These are phyloP conservation scores for Leccinum variicolor DNA, from an alignment of 768 basidiomycete species.

Conservation along the genomic window DNA sequence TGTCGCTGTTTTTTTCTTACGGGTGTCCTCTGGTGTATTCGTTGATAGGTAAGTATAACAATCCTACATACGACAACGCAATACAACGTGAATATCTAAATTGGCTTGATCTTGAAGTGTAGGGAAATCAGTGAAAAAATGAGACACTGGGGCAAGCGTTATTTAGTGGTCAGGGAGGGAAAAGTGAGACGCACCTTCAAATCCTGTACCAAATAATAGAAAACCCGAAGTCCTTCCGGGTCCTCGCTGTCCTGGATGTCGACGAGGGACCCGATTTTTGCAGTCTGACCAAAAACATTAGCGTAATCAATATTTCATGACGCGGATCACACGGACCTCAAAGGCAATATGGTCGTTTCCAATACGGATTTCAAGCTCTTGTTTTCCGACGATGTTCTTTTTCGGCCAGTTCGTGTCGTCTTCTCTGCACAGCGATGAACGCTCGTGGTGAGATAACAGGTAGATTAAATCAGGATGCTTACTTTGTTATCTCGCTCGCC, in stretches of 20 bases:
- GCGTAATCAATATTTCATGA: neutral
- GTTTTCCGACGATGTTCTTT: constrained; percentile 98
- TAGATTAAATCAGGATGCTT: neutral
- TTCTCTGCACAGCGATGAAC: constrained; percentile 57
- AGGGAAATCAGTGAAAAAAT: constrained; percentile 98
- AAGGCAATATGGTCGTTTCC: constrained; percentile 97
- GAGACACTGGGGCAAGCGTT: constrained; percentile 62
- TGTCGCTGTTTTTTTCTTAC: no score
- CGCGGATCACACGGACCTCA: constrained; percentile 55
- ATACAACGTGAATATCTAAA: constrained; percentile 40
- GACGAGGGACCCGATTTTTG: constrained; percentile 95
- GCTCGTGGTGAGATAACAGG: neutral
- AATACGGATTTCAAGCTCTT: constrained; percentile 92
- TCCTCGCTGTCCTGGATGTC: constrained; percentile 98
- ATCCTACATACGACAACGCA: no score
- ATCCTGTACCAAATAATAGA: constrained; percentile 98
- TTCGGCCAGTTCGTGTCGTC: constrained; percentile 99
- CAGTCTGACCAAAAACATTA: constrained; percentile 58
- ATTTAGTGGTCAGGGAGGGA: neutral
- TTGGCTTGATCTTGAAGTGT: constrained; percentile 99
- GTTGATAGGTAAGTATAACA: no score
- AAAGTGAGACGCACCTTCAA: constrained; percentile 61
- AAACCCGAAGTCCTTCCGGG: constrained; percentile 94
- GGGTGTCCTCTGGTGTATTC: no score
- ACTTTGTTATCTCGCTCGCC: constrained; percentile 94